phyloP scores from a whole-genome alignment of 2,329 filamentous ascomycete species.

The Cercospora citrullina region DNA sequence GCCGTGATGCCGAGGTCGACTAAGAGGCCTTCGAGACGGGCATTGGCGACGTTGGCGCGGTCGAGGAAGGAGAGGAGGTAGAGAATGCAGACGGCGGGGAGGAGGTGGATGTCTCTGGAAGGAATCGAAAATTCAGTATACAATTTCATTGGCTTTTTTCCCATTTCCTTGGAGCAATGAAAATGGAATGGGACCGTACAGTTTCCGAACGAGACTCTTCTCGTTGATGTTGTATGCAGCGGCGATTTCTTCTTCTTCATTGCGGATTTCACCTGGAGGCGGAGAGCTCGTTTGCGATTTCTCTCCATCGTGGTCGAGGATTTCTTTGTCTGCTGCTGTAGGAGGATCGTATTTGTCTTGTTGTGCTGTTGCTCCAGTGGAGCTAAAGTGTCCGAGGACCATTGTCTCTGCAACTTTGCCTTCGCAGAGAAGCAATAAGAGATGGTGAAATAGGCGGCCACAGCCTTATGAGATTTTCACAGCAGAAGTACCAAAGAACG shows the following conservation, averaged over 20 bases:
- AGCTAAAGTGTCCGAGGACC: background rate
- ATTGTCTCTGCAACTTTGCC: background rate
- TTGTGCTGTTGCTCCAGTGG: background rate
- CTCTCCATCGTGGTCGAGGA: background rate
- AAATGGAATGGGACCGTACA: conserved; percentile 23
- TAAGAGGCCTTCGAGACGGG: conserved; percentile 42
- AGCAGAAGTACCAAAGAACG: background rate
- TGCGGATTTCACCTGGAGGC: conserved; percentile 4
- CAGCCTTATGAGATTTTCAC: background rate
- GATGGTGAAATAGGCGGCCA: background rate
- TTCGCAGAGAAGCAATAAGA: background rate
- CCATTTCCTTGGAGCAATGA: too few relatives aligned
- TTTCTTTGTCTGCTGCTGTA: conserved; percentile 1
- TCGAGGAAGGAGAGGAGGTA: conserved; percentile 45
- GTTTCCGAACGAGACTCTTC: conserved; percentile 59
- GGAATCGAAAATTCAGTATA: background rate
- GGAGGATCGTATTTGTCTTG: background rate
- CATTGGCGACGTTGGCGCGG: conserved; percentile 49
- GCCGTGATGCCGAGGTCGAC: conserved; percentile 46
- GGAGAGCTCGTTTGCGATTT: conserved; percentile 4
- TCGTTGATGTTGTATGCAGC: conserved; percentile 51
- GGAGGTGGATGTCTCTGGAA: conserved; percentile 39
- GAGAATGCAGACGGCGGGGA: conserved; percentile 46
- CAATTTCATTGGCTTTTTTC: too few relatives aligned
- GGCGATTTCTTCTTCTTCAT: conserved; percentile 25